Percentiles rank a stretch among this genome's conserved stretches.
These are phyloP conservation scores for Perilla frutescens DNA, from an alignment of 257 asterid genomes.

Conservation along the genomic window DNA sequence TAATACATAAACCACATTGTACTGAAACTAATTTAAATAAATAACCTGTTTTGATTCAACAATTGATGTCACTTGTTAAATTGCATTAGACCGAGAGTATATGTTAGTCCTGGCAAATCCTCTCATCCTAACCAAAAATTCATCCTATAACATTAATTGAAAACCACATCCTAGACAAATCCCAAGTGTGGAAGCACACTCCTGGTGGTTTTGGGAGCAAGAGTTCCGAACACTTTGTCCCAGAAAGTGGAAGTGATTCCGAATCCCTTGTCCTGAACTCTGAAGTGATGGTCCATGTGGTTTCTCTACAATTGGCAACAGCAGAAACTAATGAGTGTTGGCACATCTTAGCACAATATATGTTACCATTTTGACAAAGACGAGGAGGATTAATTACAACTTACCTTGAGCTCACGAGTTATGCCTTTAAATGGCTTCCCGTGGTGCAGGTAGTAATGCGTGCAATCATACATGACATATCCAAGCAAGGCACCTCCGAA, in stretches of 20 bases:
- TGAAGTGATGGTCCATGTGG: constrained; percentile 88
- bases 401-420: constrained; percentile 30
- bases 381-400: background rate
- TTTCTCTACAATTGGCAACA: constrained; percentile 49
- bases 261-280: constrained; percentile 69
- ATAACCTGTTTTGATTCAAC: too few species aligned
- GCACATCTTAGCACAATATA: background rate
- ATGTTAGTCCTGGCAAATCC: background rate
- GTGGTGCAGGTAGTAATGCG: constrained; percentile 82
- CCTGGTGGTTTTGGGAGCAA: constrained; percentile 56
- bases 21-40: background rate
- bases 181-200: too few species aligned
- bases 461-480: constrained; percentile 76
- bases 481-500: constrained; percentile 77
- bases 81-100: too few species aligned
- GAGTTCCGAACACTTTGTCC: constrained; percentile 82
- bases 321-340: background rate
- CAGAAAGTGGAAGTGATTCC: constrained; percentile 83
- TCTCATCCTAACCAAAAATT: constrained; percentile 25
- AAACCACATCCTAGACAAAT: too few species aligned
- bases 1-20: background rate
- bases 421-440: constrained; percentile 68
- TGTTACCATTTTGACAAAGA: background rate
- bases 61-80: too few species aligned
- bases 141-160: background rate